Evolutionary conservation across 345 rosid genomes (phyloP), one percentile per base, ranked within the genome.

Genomic region (Raphanus sativus): DNA sequence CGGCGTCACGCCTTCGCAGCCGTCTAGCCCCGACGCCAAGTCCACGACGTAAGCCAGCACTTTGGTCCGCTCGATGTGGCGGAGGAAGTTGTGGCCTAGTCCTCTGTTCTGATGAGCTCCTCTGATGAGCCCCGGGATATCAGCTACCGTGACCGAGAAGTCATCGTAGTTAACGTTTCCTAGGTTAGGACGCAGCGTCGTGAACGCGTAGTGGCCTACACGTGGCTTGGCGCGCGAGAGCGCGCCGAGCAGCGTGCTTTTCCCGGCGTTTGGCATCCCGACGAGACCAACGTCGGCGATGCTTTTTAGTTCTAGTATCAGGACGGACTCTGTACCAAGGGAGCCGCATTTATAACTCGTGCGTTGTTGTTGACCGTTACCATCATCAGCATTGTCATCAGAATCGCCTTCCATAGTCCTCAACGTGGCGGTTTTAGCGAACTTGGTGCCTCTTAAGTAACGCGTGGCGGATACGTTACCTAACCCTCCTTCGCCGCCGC

Each of bases 221-320:
- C 86, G 70, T 2, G 98, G 97, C 77, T 86, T 92, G 38, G 97
- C 98, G 58, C 92, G 86, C 0, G 98, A 94, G 36, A 94, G 21
- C 10, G 97, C 95, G 55, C 97, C 98, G 12, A 94, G 83, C 69
- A 94, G 97, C 42, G 97, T 94, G 60, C 98, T 94, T 83, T 94
- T 94, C 56, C 98, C 98, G 4, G 97, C 98, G 75, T 89, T 94
- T 66, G 98, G 98, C 94, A 94, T 86, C 12, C 98, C 98, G 0
- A 94, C 98, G 36, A 92, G 89, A n/a, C 99, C 97, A 65, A 94
- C 98, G 59, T 94, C 99, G 1, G 99, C 98, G 9, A 94, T 92
- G 85, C 94, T 92, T 82, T 94, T 94, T 62, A 92, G 91, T 77
- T 94, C 99, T 61, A 94, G 77, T 60, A 92, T 78, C 67, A 90